Base-by-base conservation (phyloP, 2,329 filamentous ascomycete species). In the Cercospora zeina region DNA sequence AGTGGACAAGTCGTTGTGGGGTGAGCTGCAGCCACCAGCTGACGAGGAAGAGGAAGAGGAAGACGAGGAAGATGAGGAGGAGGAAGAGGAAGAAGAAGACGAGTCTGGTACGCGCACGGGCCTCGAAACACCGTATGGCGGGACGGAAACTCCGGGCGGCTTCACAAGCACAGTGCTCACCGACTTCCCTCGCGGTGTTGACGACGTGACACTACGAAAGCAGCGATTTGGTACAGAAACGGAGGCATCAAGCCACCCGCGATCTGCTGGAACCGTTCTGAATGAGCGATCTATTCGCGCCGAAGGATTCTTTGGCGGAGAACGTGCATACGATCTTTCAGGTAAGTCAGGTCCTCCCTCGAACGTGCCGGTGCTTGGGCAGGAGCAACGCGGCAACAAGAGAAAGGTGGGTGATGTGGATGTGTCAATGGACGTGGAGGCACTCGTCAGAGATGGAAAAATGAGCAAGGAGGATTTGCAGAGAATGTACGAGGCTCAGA, bases 221-320 rank as follows among this genome's bases (percentile, higher is more conserved):
- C 84, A 88, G 70, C 86, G 89, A 62, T 85, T 89, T 62, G 93
- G 92, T 58, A 93, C 87, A 62, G 92, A 97, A 71, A 96, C 93
- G 0, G 93, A 97, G 74, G 91, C 96, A 64, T 86, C 86, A 0
- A 83, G 80, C 14, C 80, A 85, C 37, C 90, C 90, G 7, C 87
- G 90, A 66, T 88, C 88, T 21, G 92, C 95, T 14, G 96, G 95
- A 76, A 92, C 91, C 19, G 88, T 99, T 53, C 84, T 99, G 21
- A 91, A 91, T 10, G 93, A 99, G 78, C 89, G 90, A 62, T 88
- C 93, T 73, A 88, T 93, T 21, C 87, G 89, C 56, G 87, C 91
- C 4, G 89, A 93, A 69, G 95, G 95, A 50, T 97, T 99, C 85
- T 97, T 99, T 74, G 95, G 95, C 69, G 93, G 91, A 70, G 93